These are phyloP conservation scores for Tetratostichococcus sp. DNA, from an alignment of 139 green algal genomes.

Conservation along the genomic window DNA sequence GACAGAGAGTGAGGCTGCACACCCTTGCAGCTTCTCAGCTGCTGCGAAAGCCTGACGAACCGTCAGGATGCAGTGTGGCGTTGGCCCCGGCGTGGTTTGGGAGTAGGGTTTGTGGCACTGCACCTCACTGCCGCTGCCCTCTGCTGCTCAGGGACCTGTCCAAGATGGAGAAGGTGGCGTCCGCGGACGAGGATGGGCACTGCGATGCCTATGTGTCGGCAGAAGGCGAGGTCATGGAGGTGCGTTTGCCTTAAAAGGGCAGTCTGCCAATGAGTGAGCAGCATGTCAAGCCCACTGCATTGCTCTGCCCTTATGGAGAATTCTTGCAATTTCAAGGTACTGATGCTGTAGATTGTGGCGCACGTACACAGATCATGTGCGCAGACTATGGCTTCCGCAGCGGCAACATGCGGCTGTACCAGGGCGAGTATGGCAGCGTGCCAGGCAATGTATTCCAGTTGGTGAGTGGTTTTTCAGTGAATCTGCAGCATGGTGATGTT, in stretches of 20 bases:
- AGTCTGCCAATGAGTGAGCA: no score
- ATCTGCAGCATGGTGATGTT: background rate
- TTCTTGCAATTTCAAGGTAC: no score
- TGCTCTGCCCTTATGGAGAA: no score
- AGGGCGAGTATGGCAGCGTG: slow-evolving; percentile 75
- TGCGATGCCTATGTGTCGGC: background rate
- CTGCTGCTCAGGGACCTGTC: background rate
- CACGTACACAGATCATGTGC: slow-evolving; percentile 56
- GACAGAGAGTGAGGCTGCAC: background rate
- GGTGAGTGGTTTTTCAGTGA: slow-evolving; percentile 29
- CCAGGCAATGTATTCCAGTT: slow-evolving; percentile 57
- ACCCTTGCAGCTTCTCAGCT: no score
- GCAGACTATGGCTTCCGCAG: slow-evolving; percentile 85
- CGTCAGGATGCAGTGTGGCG: no score
- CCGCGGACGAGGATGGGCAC: background rate
- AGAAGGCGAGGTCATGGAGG: background rate
- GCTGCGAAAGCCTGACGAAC: no score
- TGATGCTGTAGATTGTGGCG: no score
- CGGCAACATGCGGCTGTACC: slow-evolving; percentile 72
- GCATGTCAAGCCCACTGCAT: no score
- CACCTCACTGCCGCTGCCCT: no score
- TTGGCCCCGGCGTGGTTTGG: no score
- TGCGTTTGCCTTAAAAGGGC: no score
- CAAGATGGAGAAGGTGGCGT: background rate
- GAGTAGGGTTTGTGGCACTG: no score